A percentile compares a stretch with the other conserved stretches of the same genome.
These are phyloP conservation scores for Lachancea mirantina DNA, from an alignment of 805 yeast species.

Conservation along the genomic window DNA sequence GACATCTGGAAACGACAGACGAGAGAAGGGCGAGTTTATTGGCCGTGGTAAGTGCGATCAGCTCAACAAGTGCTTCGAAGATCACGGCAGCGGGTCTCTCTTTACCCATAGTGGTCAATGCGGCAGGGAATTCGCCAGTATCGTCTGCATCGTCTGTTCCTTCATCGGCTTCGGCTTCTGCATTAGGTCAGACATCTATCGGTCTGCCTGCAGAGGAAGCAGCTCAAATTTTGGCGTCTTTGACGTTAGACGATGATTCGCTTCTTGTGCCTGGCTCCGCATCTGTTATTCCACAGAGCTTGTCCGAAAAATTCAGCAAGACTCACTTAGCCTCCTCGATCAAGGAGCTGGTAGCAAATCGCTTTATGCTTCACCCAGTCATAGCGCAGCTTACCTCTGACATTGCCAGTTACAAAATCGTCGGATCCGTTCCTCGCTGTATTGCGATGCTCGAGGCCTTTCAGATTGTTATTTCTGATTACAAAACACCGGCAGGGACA, in stretches of 20 bases:
- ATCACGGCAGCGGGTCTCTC: constrained; percentile 32
- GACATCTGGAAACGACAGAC: constrained; percentile 74
- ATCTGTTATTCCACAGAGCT: constrained; percentile 40
- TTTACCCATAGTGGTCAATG: constrained; percentile 28
- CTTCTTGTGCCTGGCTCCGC: constrained; percentile 35
- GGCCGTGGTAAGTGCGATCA: constrained; percentile 30
- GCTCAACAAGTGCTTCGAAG: constrained; percentile 26
- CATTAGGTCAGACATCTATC: constrained; percentile 4
- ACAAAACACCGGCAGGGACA: constrained; percentile 77
- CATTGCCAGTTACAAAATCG: constrained; percentile 74
- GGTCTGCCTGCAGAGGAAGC: constrained; percentile 8
- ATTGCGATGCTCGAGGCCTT: constrained; percentile 79
- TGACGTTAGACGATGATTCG: constrained; percentile 25
- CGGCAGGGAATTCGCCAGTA: constrained; percentile 20
- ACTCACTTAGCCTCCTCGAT: constrained; percentile 25
- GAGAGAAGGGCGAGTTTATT: constrained; percentile 48
- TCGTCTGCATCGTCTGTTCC: constrained; percentile 18
- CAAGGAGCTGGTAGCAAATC: constrained; percentile 28
- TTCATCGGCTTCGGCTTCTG: constrained; percentile 6
- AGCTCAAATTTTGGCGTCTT: constrained; percentile 15
- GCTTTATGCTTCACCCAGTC: constrained; percentile 74
- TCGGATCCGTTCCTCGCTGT: constrained; percentile 86
- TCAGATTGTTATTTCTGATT: constrained; percentile 69
- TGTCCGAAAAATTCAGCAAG: constrained; percentile 21
- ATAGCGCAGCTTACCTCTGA: constrained; percentile 72